Percentiles rank a stretch among this genome's conserved stretches.
Evolutionary conservation across 2,329 filamentous ascomycete genomes (phyloP).

Genomic region (Trichoderma sp.): DNA sequence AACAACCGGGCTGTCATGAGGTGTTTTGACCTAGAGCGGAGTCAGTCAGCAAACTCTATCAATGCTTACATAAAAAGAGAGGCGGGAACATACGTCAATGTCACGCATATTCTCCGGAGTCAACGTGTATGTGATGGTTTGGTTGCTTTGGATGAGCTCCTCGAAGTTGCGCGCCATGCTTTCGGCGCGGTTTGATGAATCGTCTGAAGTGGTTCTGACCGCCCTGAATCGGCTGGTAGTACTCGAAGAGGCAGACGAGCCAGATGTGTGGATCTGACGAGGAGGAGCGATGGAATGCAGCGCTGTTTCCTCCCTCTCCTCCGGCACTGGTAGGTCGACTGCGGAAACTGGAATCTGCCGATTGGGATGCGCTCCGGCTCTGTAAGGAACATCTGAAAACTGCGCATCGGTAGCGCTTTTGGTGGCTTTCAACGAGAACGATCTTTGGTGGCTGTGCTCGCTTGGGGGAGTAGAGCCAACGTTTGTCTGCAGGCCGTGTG

Average conservation of each 20-base stretch:
- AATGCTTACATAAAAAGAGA: background rate
- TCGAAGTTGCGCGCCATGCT: constrained; percentile 70
- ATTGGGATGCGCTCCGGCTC: constrained; percentile 28
- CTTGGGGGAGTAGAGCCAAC: constrained; percentile 22
- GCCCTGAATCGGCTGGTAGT: constrained; percentile 47
- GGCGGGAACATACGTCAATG: constrained; percentile 59
- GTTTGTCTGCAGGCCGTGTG: constrained; percentile 18
- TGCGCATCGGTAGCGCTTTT: constrained; percentile 35
- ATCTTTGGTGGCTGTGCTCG: constrained; percentile 23
- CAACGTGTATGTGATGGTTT: constrained; percentile 79
- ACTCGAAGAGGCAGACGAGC: constrained; percentile 47
- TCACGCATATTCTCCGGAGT: constrained; percentile 78
- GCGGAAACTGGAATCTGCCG: constrained; percentile 34
- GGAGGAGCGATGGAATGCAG: constrained; percentile 28
- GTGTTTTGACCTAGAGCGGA: constrained; percentile 37
- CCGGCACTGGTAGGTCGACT: constrained; percentile 37
- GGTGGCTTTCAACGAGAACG: constrained; percentile 34
- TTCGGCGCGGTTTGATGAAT: constrained; percentile 46
- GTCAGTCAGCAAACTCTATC: constrained; percentile 20
- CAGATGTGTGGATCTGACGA: constrained; percentile 47
- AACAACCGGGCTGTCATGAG: constrained; percentile 43
- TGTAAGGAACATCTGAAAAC: constrained; percentile 35
- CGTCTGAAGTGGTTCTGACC: constrained; percentile 56
- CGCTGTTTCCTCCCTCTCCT: constrained; percentile 35
- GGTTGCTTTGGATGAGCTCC: constrained; percentile 75